phyloP scores from a whole-genome alignment of 1,284 basidiomycete genomes.

The Ustilago hordei region DNA sequence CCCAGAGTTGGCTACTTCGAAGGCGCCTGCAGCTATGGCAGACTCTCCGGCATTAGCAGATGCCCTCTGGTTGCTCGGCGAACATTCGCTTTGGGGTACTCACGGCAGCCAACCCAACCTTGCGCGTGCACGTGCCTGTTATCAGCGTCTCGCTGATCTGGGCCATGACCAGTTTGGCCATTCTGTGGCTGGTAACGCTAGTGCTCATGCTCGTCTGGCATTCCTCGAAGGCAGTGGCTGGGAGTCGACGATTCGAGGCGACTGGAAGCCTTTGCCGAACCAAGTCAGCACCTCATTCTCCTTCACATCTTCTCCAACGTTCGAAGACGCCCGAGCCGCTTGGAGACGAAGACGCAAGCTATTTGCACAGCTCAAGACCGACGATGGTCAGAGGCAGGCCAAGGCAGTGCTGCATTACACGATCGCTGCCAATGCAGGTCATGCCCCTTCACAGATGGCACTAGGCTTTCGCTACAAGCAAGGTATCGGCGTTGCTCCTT shows the following conservation, averaged over 20 bases:
- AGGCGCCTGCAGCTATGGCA: neutral
- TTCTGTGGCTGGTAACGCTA: constrained; percentile 59
- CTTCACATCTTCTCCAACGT: constrained; percentile 31
- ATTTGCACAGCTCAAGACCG: constrained; percentile 46
- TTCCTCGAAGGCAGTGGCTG: constrained; percentile 62
- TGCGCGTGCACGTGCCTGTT: constrained; percentile 54
- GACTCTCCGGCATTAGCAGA: constrained; percentile 44
- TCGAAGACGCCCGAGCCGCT: constrained; percentile 31
- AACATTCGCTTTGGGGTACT: constrained; percentile 67
- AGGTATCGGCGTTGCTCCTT: constrained; percentile 81
- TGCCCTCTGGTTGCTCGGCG: constrained; percentile 65
- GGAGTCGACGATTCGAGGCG: constrained; percentile 52
- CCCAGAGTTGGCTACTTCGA: neutral
- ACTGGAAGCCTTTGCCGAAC: constrained; percentile 38
- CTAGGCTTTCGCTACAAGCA: constrained; percentile 95
- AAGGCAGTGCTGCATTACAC: constrained; percentile 90
- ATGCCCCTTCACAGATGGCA: constrained; percentile 89
- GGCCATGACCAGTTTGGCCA: constrained; percentile 34
- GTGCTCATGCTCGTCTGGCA: constrained; percentile 63
- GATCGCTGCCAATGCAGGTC: constrained; percentile 87
- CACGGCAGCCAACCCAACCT: constrained; percentile 59
- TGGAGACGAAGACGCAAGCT: constrained; percentile 46
- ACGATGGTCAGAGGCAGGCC: constrained; percentile 46
- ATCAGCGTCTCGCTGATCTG: constrained; percentile 51
- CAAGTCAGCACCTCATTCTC: constrained; percentile 23